Evolutionary conservation across 2,329 filamentous ascomycete species (phyloP).

Genomic region (Hymenoscyphus salicellus): DNA sequence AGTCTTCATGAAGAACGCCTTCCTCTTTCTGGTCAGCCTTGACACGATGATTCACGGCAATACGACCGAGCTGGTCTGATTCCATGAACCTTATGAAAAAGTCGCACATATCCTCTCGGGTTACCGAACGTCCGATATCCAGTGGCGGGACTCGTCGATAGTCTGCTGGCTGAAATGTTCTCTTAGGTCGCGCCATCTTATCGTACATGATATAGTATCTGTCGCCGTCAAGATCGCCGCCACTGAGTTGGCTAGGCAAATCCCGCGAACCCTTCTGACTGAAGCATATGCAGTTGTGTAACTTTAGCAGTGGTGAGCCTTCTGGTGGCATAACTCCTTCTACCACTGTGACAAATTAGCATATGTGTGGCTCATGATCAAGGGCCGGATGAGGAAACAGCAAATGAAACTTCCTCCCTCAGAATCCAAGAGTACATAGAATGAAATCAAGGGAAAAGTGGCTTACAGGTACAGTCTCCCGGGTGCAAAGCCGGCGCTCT

Average conservation of each 20-base stretch:
- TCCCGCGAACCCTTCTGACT: constrained; percentile 69
- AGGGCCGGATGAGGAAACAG: too few species aligned
- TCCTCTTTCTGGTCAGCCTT: constrained; percentile 54
- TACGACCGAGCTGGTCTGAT: constrained; percentile 62
- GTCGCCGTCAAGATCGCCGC: constrained; percentile 83
- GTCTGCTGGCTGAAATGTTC: constrained; percentile 58
- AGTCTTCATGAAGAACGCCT: constrained; percentile 48
- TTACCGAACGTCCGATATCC: constrained; percentile 60
- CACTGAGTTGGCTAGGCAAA: constrained; percentile 73
- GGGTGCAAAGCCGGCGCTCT: constrained; percentile 79
- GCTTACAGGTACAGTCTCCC: constrained; percentile 51
- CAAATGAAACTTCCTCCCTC: too few species aligned
- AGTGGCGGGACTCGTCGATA: constrained; percentile 59
- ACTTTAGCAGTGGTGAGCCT: constrained; percentile 56
- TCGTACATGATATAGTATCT: constrained; percentile 80
- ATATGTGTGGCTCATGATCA: background rate
- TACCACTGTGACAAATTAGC: constrained; percentile 57
- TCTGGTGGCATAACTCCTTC: constrained; percentile 58
- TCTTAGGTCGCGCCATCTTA: constrained; percentile 43
- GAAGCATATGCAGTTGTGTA: constrained; percentile 77
- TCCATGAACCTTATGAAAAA: constrained; percentile 81
- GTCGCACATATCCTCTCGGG: constrained; percentile 64
- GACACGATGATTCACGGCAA: constrained; percentile 62
- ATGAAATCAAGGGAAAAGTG: too few species aligned
- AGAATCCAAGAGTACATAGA: too few species aligned